A percentile compares a stretch with the other conserved stretches of the same genome.
Conservation (phyloP, 345 rosid genomes). For the Populus alba region DNA sequence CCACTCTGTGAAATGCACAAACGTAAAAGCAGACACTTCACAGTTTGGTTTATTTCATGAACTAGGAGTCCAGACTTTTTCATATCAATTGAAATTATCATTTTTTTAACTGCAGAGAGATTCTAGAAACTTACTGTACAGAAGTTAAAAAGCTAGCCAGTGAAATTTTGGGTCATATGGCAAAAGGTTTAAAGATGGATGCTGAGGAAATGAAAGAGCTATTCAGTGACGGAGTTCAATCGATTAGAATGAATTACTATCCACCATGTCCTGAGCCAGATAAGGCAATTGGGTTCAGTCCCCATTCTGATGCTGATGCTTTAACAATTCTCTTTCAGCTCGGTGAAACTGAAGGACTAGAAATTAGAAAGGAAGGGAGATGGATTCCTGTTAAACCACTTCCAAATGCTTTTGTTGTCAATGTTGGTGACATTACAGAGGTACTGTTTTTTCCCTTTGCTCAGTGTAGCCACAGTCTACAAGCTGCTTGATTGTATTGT, state of each 20-base stretch:
- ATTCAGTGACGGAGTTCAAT: constrained; percentile 39
- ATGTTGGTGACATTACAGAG: constrained; percentile 25
- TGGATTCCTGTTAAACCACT: constrained; percentile 20
- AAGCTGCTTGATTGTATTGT: too few relatives aligned
- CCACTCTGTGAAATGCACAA: too few relatives aligned
- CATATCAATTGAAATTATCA: not conserved
- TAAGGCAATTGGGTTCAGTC: constrained; percentile 39
- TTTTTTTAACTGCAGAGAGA: constrained; percentile 35
- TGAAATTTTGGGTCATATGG: constrained; percentile 37
- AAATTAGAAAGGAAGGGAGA: constrained; percentile 12
- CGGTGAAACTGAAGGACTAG: constrained; percentile 20
- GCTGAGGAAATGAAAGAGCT: constrained; percentile 39
- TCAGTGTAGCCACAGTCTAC: too few relatives aligned
- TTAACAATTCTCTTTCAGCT: constrained; percentile 23
- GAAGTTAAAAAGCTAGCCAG: constrained; percentile 39
- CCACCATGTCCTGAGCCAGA: constrained; percentile 53
- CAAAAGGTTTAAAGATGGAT: constrained; percentile 45
- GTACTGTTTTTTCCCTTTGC: not conserved
- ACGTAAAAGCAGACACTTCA: too few relatives aligned
- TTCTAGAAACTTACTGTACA: constrained; percentile 39
- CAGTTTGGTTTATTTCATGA: too few relatives aligned
- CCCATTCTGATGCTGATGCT: constrained; percentile 39
- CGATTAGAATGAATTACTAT: constrained; percentile 54
- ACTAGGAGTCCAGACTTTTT: not conserved
- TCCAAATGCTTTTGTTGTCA: constrained; percentile 28